A percentile compares a stretch with the other conserved stretches of the same genome.
phyloP scores from a whole-genome alignment of 1,139 yeast species.

The Suhomyces yuchorum region DNA sequence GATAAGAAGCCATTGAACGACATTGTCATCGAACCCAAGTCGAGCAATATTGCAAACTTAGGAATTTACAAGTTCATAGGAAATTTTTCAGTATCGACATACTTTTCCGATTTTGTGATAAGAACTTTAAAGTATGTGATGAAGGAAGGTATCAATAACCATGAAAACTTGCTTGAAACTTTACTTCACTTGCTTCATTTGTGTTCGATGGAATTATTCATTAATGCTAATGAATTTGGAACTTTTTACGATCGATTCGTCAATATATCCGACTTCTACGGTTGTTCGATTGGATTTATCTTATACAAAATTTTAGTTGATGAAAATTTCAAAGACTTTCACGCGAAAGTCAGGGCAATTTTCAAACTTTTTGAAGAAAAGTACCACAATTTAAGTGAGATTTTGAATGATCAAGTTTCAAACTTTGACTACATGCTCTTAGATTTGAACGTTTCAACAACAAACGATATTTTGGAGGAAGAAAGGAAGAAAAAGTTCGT shows the following conservation, averaged over 20 bases:
- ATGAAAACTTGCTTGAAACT: conserved; percentile 60
- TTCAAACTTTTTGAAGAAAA: conserved; percentile 40
- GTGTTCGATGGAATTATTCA: conserved; percentile 36
- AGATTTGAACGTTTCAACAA: conserved; percentile 19
- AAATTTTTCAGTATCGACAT: conserved; percentile 51
- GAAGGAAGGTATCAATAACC: conserved; percentile 38
- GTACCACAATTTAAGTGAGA: conserved; percentile 26
- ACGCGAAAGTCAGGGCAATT: conserved; percentile 57
- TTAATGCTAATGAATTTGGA: conserved; percentile 34
- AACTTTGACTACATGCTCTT: conserved; percentile 26
- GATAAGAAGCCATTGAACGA: conserved; percentile 41
- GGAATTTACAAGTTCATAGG: conserved; percentile 41
- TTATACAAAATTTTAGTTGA: conserved; percentile 46
- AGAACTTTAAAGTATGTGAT: conserved; percentile 49
- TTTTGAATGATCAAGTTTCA: conserved; percentile 24
- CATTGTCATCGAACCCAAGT: conserved; percentile 53
- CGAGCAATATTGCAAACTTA: conserved; percentile 27
- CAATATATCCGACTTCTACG: conserved; percentile 29
- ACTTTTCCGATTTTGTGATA: conserved; percentile 55
- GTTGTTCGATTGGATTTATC: conserved; percentile 47
- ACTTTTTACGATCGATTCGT: conserved; percentile 38
- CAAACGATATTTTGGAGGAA: conserved; percentile 41
- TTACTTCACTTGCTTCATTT: conserved; percentile 72
- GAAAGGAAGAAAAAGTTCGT: conserved; percentile 72
- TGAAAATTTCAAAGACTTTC: conserved; percentile 45